Evolutionary conservation across 169 alveolate species (phyloP).

Genomic region (Eimeria zaria): DNA sequence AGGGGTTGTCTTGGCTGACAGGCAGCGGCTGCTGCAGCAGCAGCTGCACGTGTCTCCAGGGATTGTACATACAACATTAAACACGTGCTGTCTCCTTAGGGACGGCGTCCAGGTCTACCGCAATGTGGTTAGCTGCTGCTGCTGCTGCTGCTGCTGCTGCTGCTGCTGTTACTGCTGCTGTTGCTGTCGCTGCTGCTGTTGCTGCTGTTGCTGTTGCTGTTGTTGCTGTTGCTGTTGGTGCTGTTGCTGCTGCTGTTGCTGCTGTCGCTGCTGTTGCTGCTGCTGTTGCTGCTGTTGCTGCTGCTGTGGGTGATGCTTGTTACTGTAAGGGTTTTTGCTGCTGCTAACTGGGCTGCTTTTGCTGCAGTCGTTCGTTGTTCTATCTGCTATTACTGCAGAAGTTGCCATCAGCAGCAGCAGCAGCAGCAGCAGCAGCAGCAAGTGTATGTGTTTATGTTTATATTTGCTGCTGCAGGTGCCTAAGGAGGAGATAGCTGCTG

Average conservation of each 20-base stretch:
- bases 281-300: background rate
- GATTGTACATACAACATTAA: slow-evolving; percentile 21
- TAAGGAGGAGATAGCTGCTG: slow-evolving; percentile 18
- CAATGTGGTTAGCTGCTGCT: slow-evolving; percentile 43
- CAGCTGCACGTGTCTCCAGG: slow-evolving; percentile 77
- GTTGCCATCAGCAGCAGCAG: no score
- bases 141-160: slow-evolving; percentile 29
- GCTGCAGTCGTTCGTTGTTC: no score
- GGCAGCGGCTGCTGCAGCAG: slow-evolving; percentile 57
- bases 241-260: background rate
- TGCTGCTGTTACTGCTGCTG: background rate
- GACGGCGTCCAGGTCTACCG: slow-evolving; percentile 71
- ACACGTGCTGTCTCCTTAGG: slow-evolving; percentile 58
- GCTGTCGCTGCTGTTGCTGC: background rate
- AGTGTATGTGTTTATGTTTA: background rate
- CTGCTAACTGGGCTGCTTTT: background rate
- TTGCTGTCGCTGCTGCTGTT: background rate
- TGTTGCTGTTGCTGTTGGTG: background rate
- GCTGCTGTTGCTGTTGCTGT: background rate
- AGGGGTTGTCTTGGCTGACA: slow-evolving; percentile 17
- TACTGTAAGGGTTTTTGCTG: background rate
- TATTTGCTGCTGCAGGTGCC: slow-evolving; percentile 59
- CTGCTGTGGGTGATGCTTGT: no score
- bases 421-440: background rate
- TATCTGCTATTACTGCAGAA: no score